These are phyloP conservation scores for Canavalia ensiformis DNA, from an alignment of 306 rosid genomes.

Conservation along the genomic window DNA sequence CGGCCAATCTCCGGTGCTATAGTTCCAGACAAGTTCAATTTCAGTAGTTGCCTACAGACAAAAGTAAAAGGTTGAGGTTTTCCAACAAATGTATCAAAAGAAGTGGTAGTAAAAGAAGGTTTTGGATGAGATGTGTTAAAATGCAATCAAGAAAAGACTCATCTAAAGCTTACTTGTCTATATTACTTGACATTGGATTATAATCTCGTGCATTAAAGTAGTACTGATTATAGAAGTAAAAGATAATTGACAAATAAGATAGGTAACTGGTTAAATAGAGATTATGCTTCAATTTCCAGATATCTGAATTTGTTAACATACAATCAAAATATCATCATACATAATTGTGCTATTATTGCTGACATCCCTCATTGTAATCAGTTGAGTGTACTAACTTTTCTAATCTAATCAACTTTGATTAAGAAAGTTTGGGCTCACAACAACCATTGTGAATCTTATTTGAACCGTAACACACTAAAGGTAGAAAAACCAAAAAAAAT, in stretches of 20 bases:
- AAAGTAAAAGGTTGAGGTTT: not conserved
- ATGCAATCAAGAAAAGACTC: conserved; percentile 1
- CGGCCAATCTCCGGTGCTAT: conserved; percentile 80
- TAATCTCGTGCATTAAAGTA: conserved; percentile 33
- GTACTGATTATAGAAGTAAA: conserved; percentile 16
- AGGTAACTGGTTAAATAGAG: conserved; percentile 1
- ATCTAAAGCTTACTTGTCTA: conserved; percentile 33
- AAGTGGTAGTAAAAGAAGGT: conserved; percentile 1
- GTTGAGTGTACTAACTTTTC: not conserved
- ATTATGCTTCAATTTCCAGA: conserved; percentile 17
- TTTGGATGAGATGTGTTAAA: conserved; percentile 5
- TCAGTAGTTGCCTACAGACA: conserved; percentile 77
- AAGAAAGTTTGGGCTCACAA: conserved; percentile 1
- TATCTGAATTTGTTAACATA: conserved; percentile 18
- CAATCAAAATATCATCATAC: conserved; percentile 13
- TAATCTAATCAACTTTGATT: not conserved
- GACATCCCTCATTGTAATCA: not conserved
- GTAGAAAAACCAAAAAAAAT: conserved; percentile 15
- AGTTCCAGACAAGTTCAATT: conserved; percentile 71
- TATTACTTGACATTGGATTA: conserved; percentile 32
- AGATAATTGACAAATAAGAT: not conserved
- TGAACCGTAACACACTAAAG: not conserved
- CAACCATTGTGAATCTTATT: not conserved
- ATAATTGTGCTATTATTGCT: conserved; percentile 7
- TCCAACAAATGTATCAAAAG: conserved; percentile 21